These are phyloP conservation scores for Emergomyces africanus DNA, from an alignment of 2,329 filamentous ascomycete species.

Conservation along the genomic window DNA sequence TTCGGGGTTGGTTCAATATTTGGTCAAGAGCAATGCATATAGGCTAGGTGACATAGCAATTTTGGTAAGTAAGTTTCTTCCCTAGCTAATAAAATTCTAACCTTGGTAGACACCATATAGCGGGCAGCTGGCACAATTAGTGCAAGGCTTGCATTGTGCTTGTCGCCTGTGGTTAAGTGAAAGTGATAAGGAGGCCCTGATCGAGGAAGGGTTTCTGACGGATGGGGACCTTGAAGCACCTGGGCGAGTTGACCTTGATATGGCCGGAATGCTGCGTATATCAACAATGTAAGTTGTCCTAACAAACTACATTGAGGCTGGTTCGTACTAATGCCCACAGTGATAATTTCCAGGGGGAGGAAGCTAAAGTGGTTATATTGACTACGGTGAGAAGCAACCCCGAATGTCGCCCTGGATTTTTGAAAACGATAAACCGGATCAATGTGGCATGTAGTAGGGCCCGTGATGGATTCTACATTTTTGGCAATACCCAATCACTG, in stretches of 20 bases:
- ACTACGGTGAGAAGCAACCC: slow-evolving; percentile 21
- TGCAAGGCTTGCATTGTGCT: slow-evolving; percentile 9
- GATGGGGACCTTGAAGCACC: neutral
- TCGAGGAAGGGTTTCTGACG: slow-evolving; percentile 11
- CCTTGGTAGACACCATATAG: slow-evolving; percentile 16
- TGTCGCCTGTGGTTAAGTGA: slow-evolving; percentile 19
- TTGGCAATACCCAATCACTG: slow-evolving; percentile 18
- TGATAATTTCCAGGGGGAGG: slow-evolving; percentile 26
- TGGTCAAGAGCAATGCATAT: slow-evolving; percentile 17
- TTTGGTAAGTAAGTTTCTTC: slow-evolving; percentile 6
- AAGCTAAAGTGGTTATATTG: slow-evolving; percentile 22
- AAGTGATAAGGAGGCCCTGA: slow-evolving; percentile 15
- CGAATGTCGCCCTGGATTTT: slow-evolving; percentile 17
- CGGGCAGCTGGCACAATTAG: slow-evolving; percentile 17
- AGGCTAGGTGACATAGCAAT: slow-evolving; percentile 19
- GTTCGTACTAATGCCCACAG: neutral
- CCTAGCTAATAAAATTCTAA: neutral
- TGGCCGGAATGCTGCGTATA: neutral
- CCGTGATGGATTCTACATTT: slow-evolving; percentile 20
- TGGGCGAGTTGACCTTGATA: neutral
- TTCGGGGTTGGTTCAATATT: slow-evolving; percentile 15
- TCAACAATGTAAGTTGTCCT: slow-evolving; percentile 1
- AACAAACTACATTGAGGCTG: neutral
- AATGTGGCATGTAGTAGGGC: slow-evolving; percentile 23
- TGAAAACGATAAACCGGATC: slow-evolving; percentile 22